phyloP scores from a whole-genome alignment of 176 grass and related monocot species.

The Zoysia pacifica region DNA sequence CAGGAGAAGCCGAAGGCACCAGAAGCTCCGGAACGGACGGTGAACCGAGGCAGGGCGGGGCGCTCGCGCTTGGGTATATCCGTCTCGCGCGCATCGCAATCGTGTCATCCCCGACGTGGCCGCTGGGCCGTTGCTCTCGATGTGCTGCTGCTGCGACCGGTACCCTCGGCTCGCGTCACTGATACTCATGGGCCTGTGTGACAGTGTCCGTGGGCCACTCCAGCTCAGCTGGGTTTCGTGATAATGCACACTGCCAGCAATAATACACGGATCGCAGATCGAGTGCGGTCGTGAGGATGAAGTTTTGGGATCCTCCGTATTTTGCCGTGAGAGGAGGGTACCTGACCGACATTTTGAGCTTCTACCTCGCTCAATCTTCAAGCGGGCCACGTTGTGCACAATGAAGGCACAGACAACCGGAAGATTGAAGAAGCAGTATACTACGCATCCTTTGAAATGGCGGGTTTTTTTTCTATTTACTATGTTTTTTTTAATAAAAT shows the following conservation, averaged over 20 bases:
- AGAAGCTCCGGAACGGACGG: conserved; percentile 15
- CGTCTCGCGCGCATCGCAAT: neutral
- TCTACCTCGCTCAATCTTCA: neutral
- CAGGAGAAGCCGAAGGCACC: neutral
- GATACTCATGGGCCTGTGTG: neutral
- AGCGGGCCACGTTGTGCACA: neutral
- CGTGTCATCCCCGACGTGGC: neutral
- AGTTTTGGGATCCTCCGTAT: neutral
- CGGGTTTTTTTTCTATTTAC: too few relatives aligned
- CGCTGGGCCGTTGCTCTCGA: neutral
- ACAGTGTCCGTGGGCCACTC: neutral
- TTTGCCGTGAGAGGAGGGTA: neutral
- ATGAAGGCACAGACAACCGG: neutral
- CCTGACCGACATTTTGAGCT: neutral
- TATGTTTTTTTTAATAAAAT: too few relatives aligned
- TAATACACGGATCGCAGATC: neutral
- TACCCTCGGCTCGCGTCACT: neutral
- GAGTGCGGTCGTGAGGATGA: neutral
- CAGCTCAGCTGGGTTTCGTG: neutral
- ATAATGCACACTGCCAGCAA: neutral
- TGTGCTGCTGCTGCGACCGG: neutral
- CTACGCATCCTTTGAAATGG: too few relatives aligned
- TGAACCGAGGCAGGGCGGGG: neutral
- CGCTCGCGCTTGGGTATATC: neutral
- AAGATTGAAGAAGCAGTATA: neutral